These are phyloP conservation scores for Macrophomina pseudophaseolina DNA, from an alignment of 2,329 filamentous ascomycete species.

Conservation along the genomic window DNA sequence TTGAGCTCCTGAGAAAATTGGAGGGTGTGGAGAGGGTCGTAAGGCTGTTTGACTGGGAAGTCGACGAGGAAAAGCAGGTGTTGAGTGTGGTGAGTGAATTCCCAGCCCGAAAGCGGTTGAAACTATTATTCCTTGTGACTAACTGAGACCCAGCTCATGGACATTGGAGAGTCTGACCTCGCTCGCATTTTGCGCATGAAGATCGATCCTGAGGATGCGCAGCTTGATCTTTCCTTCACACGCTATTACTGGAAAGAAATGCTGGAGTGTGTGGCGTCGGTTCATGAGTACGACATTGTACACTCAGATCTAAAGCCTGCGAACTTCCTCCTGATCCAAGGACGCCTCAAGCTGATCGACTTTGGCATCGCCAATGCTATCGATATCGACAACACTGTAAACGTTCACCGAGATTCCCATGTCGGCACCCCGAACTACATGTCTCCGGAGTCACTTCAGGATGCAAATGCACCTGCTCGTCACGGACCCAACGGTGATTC, in stretches of 20 bases:
- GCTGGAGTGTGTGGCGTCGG: constrained; percentile 90
- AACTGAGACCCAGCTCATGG: constrained; percentile 73
- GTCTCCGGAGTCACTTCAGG: constrained; percentile 92
- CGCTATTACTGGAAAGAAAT: constrained; percentile 99
- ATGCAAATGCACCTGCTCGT: constrained; percentile 70
- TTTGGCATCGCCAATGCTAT: constrained; percentile 99
- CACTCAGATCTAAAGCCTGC: constrained; percentile 97
- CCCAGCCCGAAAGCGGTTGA: neutral
- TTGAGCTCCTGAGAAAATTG: constrained; percentile 83
- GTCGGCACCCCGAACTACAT: constrained; percentile 98
- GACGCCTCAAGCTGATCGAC: constrained; percentile 92
- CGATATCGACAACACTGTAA: constrained; percentile 92
- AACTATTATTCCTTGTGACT: neutral
- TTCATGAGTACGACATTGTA: constrained; percentile 89
- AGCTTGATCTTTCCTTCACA: constrained; percentile 86
- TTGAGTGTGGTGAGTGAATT: constrained; percentile 74
- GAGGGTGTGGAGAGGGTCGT: constrained; percentile 88
- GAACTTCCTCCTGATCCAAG: constrained; percentile 93
- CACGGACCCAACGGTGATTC: constrained; percentile 45
- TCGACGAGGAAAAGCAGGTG: constrained; percentile 89
- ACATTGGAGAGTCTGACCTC: constrained; percentile 93
- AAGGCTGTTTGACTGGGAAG: constrained; percentile 86
- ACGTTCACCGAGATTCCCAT: constrained; percentile 94
- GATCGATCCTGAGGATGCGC: constrained; percentile 63
- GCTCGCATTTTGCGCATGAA: constrained; percentile 79